Evolutionary conservation across 1,284 basidiomycete genomes (phyloP), one percentile per base, ranked within the genome.

Genomic region (Takashimella tepidaria): DNA sequence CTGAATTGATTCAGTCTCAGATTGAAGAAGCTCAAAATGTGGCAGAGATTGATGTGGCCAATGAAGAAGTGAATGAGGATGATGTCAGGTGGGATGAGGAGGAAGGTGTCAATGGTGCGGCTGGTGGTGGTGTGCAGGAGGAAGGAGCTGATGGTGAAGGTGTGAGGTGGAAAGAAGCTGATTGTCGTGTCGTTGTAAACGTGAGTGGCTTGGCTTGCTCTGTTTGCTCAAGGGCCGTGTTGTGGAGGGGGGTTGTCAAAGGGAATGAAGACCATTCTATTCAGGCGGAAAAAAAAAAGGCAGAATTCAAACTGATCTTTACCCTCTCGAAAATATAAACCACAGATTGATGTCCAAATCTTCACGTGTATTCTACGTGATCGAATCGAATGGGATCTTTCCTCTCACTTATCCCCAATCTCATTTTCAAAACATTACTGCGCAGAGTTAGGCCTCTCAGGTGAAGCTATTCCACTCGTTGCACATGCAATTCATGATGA

Each of bases 381-480:
- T 76, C 89, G 93, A 61, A 89, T 98, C 64, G 96, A 98, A 76
- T 98, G 96, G 96, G 95, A 98, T 74, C 81, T 98, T 5, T 83
- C 91, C 26, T 97, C 93, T 0, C 82, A 87, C 0, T 82, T 98
- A 16, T 93, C 92, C 0, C 95, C 95, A 0, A 87, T 95, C 68
- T 79, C 79, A 1, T 98, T 98, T 67, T 84, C 95, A 0, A 76
- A 78, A 37, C 84, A 83, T 54, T 86, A 97, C 47, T 92, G 88
- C 66, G 75, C 81, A 37, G 95, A 98, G 63, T 82, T 98, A 6
- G 92, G 92, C 2, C 81, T 98, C 1, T 81, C 86, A 0, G 89
- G 90, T 24, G 92, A 96, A 71, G 90, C 92, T 0, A 74, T 86
- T 11, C 89, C 92, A 3, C 81, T 98, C 45, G 84, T 98, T 56